Base-by-base conservation (phyloP, 2,329 filamentous ascomycete genomes). In the Diaporthe ilicicola region DNA sequence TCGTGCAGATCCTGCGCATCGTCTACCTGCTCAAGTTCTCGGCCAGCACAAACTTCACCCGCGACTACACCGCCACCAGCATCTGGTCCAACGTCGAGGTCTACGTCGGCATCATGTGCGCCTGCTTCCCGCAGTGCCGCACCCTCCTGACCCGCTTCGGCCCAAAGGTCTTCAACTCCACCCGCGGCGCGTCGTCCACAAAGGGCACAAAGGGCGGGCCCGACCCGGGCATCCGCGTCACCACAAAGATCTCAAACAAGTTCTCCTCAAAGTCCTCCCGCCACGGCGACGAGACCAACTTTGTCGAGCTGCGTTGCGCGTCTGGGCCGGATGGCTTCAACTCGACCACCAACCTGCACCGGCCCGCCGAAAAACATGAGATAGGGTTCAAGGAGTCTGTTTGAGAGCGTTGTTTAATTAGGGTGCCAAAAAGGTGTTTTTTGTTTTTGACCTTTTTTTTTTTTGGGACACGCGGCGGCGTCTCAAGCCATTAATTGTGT, bases 21-120 rank as follows among this genome's bases (percentile, higher is more conserved):
- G 27, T 48, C 44, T 64, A 50, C 29, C 44, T 64, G 44, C 59
- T 64, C 44, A 50, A 64, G 59, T 64, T 64, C 29, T 37, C 59
- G 13, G 44, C 59, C 3, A 19, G 42, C 4, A 6, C 44, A 7
- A 64, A 64, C 44, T 50, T 64, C 44, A 64, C 59, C 2, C 42
- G 15, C 8, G 59, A 64, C 59, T 64, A 37, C 59, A 64, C 59
- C 29, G 59, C 59, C 9, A 64, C 59, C 44, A 64, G 59, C 29
- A 64, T 64, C 3, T 64, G 59, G 59, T 64, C 59, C 29, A 64
- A 64, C 44, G 59, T 64, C n/a, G 59, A 64, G 29, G 42, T 50
- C 27, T 64, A 64, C 29, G 59, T 64, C 44, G 59, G 59, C 12
- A 64, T 64, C 44, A 64, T 64, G 59, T 64, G 59, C 44, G 59